A percentile compares a stretch with the other conserved stretches of the same genome.
Conservation (phyloP, 2,329 filamentous ascomycete species). For the Geosmithia morbida region DNA sequence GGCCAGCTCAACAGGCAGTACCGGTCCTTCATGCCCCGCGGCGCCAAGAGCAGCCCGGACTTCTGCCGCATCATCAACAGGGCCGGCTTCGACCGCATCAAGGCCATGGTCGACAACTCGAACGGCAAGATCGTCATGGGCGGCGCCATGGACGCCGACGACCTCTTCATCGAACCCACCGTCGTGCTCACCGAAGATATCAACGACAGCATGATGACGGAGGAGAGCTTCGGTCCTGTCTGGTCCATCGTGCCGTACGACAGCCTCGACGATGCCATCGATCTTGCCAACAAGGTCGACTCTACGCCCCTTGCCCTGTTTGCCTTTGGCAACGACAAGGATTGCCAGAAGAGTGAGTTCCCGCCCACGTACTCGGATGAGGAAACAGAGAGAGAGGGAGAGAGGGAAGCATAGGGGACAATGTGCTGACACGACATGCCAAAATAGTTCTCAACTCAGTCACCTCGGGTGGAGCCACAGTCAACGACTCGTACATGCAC, state of each 20-base stretch:
- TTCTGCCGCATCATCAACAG: conserved; percentile 71
- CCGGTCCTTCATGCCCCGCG: conserved; percentile 71
- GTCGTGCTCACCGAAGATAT: conserved; percentile 68
- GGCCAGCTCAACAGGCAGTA: conserved; percentile 57
- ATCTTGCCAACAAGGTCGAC: conserved; percentile 66
- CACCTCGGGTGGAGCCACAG: conserved; percentile 33
- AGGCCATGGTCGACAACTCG: conserved; percentile 77
- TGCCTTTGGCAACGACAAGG: conserved; percentile 68
- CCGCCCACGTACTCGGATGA: background rate
- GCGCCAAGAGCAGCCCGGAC: conserved; percentile 64
- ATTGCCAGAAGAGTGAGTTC: conserved; percentile 57
- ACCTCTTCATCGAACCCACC: conserved; percentile 82
- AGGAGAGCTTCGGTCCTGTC: conserved; percentile 90
- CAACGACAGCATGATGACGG: conserved; percentile 58
- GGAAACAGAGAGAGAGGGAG: background rate
- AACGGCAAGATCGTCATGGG: conserved; percentile 78
- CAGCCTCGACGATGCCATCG: conserved; percentile 73
- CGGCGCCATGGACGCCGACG: conserved; percentile 64
- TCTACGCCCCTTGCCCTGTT: conserved; percentile 74
- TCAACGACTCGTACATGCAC: conserved; percentile 34
- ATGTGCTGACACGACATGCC: background rate
- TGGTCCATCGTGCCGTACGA: conserved; percentile 70
- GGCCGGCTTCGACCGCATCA: conserved; percentile 66
- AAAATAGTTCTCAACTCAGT: conserved; percentile 19
- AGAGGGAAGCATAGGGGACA: background rate